Base-by-base conservation (phyloP, 2,329 filamentous ascomycete genomes). In the Clarireedia sp. region DNA sequence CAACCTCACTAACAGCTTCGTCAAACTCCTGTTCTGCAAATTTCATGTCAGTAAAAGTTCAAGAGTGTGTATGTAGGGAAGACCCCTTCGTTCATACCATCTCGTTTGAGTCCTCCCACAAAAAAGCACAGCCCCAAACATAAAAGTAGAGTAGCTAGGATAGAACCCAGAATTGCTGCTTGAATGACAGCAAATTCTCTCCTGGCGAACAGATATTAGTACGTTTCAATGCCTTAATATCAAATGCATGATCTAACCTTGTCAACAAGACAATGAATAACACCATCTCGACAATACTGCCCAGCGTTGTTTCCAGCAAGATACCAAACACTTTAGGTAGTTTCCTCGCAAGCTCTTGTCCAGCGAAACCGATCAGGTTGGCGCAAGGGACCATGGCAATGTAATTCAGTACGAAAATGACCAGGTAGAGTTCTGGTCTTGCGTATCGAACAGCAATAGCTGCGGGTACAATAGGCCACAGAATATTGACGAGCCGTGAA, bases 91-190 rank as follows among this genome's bases (percentile, higher is more conserved):
- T 21, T 24, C 46, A n/a, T 50, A 55, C 54, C 54, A 5, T 87
- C 76, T 33, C 84, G 80, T 53, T 76, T 75, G 37, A 92, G 61
- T 8, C 90, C 89, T 41, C 88, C 88, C 21, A 83, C 79, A 59
- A 92, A 82, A 74, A 95, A 95, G 68, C 89, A 94, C 51, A 85
- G 66, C 0, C 90, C 90, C 24, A 95, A 72, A 63, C 89, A 95
- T 1, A 95, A 75, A 45, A 95, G 72, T 72, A 94, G 79, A 33
- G 90, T 95, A 12, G 90, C 89, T 36, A 95, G 70, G 45, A 95
- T 87, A 0, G 88, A 92, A 37, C 90, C 89, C 0, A 95, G 73
- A 54, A 95, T 91, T 24, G 90, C 89, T 52, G 88, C 88, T 66
- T 89, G 82, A 63, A 95, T 89, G 62, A 94, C 87, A n/a, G 78